Evolutionary conservation across 352 stramenopile species (phyloP).

Genomic region (Phytophthora tubulina): DNA sequence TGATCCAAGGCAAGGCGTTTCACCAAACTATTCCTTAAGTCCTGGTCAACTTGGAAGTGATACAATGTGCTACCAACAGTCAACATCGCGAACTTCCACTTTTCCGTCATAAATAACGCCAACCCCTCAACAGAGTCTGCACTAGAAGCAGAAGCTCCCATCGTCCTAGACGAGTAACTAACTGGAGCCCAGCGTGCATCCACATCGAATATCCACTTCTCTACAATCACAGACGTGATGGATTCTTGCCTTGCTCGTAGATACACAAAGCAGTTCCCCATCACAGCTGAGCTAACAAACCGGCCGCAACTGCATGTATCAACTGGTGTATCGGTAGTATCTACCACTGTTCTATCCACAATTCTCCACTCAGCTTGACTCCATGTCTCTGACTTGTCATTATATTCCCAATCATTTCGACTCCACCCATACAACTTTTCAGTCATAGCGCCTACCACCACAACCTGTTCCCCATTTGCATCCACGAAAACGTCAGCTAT

Average conservation of each 20-base stretch:
- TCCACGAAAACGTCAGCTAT: slow-evolving; percentile 30
- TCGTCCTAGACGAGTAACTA: slow-evolving; percentile 16
- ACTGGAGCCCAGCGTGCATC: slow-evolving; percentile 25
- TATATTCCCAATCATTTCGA: slow-evolving; percentile 3
- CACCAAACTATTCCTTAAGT: slow-evolving; percentile 17
- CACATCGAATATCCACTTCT: slow-evolving; percentile 40
- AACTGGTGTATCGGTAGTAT: background rate
- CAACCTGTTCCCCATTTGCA: slow-evolving; percentile 19
- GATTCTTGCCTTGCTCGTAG: slow-evolving; percentile 8
- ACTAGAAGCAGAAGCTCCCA: background rate
- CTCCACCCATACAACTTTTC: slow-evolving; percentile 16
- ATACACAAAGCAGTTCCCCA: slow-evolving; percentile 33
- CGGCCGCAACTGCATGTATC: slow-evolving; percentile 13
- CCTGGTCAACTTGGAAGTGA: slow-evolving; percentile 18
- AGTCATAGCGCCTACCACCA: slow-evolving; percentile 17
- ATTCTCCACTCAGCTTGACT: slow-evolving; percentile 10
- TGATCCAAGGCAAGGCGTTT: slow-evolving; percentile 24
- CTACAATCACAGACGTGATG: slow-evolving; percentile 11
- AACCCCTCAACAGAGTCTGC: background rate
- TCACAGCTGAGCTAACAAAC: slow-evolving; percentile 33
- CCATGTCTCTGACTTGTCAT: background rate
- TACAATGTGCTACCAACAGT: slow-evolving; percentile 12
- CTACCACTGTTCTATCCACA: slow-evolving; percentile 2
- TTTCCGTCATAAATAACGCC: slow-evolving; percentile 20
- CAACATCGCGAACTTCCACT: slow-evolving; percentile 24